These are phyloP conservation scores for Ophiocytium majus DNA, from an alignment of 352 stramenopile genomes.

Conservation along the genomic window DNA sequence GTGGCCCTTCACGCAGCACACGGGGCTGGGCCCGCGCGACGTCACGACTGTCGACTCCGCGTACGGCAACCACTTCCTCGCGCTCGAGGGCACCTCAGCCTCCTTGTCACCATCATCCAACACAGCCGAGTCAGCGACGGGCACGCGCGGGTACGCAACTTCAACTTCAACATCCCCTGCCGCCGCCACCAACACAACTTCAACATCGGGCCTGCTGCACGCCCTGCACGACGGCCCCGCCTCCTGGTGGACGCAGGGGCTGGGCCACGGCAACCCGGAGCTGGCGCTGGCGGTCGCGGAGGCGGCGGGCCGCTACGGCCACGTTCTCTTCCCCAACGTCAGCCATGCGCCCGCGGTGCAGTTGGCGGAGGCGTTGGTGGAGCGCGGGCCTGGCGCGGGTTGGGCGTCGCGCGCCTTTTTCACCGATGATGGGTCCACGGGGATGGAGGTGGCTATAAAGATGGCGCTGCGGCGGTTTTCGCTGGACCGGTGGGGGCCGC, in stretches of 20 bases:
- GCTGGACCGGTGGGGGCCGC: not conserved
- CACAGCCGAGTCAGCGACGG: not conserved
- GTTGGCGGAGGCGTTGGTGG: constrained; percentile 43
- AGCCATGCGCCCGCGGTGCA: constrained; percentile 75
- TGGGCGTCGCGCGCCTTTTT: constrained; percentile 74
- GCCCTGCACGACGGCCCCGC: constrained; percentile 75
- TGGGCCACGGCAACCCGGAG: constrained; percentile 73
- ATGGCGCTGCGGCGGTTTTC: constrained; percentile 64
- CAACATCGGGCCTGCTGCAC: not conserved
- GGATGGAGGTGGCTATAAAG: constrained; percentile 82
- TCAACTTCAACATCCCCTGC: too few species aligned
- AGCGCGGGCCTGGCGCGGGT: constrained; percentile 31
- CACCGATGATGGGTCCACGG: constrained; percentile 81
- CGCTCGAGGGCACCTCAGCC: constrained; percentile 52
- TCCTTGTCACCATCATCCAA: not conserved
- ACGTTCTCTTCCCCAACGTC: constrained; percentile 86
- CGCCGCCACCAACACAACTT: not conserved
- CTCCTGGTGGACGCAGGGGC: constrained; percentile 86
- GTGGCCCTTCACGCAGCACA: constrained; percentile 89
- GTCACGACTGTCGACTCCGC: constrained; percentile 81
- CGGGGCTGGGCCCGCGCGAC: constrained; percentile 60
- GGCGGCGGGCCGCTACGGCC: constrained; percentile 78
- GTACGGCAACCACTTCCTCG: constrained; percentile 76
- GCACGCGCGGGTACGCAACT: not conserved
- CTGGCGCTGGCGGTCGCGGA: constrained; percentile 79